These are phyloP conservation scores for Calonectria hawksworthii DNA, from an alignment of 2,329 filamentous ascomycete species.

Conservation along the genomic window DNA sequence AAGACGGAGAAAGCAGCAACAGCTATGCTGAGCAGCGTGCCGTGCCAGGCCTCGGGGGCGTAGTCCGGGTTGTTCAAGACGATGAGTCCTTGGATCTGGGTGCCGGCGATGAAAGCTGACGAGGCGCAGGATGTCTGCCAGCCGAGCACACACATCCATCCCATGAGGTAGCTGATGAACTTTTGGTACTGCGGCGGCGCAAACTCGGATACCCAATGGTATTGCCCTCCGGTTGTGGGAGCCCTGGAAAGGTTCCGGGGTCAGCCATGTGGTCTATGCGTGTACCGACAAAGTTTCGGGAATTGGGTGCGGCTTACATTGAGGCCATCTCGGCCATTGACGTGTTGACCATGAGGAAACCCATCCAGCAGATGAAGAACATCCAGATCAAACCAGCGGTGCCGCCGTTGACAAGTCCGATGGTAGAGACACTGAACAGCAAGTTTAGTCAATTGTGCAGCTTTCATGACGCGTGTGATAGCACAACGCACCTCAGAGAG, in stretches of 20 bases:
- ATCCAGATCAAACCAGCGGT: constrained; percentile 62
- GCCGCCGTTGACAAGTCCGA: constrained; percentile 57
- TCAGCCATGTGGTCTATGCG: neutral
- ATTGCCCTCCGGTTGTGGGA: constrained; percentile 70
- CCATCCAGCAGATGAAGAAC: constrained; percentile 55
- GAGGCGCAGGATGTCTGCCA: constrained; percentile 60
- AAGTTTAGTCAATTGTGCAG: neutral
- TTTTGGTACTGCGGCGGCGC: constrained; percentile 63
- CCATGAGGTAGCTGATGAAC: constrained; percentile 65
- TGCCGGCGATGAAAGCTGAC: constrained; percentile 58
- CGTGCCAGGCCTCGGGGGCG: constrained; percentile 35
- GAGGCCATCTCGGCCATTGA: constrained; percentile 66
- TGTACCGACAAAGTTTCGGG: neutral
- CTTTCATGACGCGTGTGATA: fast-evolving
- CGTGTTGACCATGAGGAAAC: constrained; percentile 54
- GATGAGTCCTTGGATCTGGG: constrained; percentile 60
- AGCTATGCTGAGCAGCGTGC: constrained; percentile 32
- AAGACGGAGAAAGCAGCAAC: constrained; percentile 34
- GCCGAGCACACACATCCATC: constrained; percentile 61
- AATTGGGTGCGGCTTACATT: constrained; percentile 48
- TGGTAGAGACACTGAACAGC: constrained; percentile 32
- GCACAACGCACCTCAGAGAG: constrained; percentile 49
- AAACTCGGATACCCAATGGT: constrained; percentile 71
- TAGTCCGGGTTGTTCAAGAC: constrained; percentile 48
- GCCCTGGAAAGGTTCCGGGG: constrained; percentile 45